Conservation (phyloP, 2,329 filamentous ascomycete genomes). For the Colletotrichum liaoningense region DNA sequence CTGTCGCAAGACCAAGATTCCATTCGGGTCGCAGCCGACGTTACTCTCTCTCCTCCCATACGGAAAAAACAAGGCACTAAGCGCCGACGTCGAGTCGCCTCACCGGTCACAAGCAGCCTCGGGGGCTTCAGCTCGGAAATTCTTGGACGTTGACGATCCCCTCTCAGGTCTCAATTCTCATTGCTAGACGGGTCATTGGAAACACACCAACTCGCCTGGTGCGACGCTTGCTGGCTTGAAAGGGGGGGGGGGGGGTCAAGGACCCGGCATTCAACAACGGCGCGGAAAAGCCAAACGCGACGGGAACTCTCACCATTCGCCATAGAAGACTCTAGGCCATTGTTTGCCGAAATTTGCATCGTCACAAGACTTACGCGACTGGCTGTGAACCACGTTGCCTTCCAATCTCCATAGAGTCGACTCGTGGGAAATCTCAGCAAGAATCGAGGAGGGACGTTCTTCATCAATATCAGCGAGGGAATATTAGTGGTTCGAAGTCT, state of each 20-base stretch:
- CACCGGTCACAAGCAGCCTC: constrained; percentile 21
- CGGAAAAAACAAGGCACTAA: not conserved
- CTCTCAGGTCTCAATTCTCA: not conserved
- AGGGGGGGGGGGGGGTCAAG: not conserved
- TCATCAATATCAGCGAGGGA: not conserved
- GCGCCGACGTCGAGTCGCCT: not conserved
- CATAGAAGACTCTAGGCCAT: not conserved
- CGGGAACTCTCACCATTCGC: not conserved
- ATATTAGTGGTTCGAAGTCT: not conserved
- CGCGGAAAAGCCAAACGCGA: not conserved
- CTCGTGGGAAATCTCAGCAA: not conserved
- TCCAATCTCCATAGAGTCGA: not conserved
- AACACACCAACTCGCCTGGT: not conserved
- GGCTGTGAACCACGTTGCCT: too few species aligned
- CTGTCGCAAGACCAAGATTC: not conserved
- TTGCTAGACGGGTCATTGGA: not conserved
- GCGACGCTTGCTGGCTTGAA: constrained; percentile 1
- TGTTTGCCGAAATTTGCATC: not conserved
- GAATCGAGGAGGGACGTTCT: not conserved
- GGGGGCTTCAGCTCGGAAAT: not conserved
- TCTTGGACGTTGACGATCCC: not conserved
- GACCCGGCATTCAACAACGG: not conserved
- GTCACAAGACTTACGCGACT: not conserved
- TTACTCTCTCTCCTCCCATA: not conserved
- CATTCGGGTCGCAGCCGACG: not conserved